phyloP scores from a whole-genome alignment of 176 grass and related monocot species.

The Poa pratensis region DNA sequence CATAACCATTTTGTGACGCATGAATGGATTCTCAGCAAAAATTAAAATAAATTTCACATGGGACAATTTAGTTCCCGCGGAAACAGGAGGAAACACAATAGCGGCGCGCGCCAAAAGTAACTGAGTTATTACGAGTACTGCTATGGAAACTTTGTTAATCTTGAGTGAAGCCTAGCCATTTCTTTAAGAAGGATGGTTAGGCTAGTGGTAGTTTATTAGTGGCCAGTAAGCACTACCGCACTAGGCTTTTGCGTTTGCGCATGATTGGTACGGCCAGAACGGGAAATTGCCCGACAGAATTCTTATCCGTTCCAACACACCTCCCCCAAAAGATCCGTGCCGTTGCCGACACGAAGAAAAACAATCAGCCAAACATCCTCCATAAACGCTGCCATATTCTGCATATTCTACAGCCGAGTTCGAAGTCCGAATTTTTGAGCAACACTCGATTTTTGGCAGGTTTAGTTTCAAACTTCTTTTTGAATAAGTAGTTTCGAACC shows the following conservation, averaged over 20 bases:
- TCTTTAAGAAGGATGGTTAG: conserved; percentile 6
- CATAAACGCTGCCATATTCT: not conserved
- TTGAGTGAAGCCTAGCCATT: conserved; percentile 18
- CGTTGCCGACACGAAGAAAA: conserved; percentile 25
- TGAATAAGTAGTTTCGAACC: too few relatives aligned
- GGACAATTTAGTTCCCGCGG: not conserved
- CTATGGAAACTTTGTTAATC: not conserved
- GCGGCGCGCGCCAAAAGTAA: not conserved
- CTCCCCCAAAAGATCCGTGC: not conserved
- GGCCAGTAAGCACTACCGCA: conserved; percentile 42
- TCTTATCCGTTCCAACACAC: not conserved
- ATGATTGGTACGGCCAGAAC: conserved; percentile 41
- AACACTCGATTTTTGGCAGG: not conserved
- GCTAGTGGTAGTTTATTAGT: not conserved
- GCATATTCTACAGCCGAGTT: not conserved
- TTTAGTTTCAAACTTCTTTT: conserved; percentile 15
- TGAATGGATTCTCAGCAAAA: not conserved
- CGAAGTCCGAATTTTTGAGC: not conserved
- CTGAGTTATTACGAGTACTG: not conserved
- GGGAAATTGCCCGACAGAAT: not conserved
- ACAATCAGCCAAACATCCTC: conserved; percentile 1
- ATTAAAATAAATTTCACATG: not conserved
- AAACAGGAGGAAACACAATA: too few relatives aligned
- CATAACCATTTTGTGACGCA: not conserved
- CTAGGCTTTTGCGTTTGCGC: conserved; percentile 45